These are phyloP conservation scores for Gautieria morchelliformis DNA, from an alignment of 768 basidiomycete genomes.

Conservation along the genomic window DNA sequence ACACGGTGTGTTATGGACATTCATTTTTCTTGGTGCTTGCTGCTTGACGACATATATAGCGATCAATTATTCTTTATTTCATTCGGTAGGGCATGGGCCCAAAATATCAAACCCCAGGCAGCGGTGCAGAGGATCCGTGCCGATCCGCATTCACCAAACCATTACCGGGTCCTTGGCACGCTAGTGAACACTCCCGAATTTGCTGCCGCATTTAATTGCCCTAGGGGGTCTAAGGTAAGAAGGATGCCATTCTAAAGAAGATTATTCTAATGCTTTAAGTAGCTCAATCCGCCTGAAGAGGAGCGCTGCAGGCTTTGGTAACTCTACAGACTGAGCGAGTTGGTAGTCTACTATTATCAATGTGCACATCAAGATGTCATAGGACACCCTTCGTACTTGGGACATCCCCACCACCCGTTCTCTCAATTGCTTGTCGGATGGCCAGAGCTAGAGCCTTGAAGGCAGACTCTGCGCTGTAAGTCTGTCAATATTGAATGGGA, in stretches of 20 bases:
- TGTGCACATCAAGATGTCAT: conserved; percentile 17
- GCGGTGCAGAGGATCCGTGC: conserved; percentile 73
- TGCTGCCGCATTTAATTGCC: conserved; percentile 78
- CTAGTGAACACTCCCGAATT: conserved; percentile 83
- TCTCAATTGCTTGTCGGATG: conserved; percentile 87
- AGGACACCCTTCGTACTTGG: conserved; percentile 97
- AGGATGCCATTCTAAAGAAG: not conserved
- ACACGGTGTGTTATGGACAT: conserved; percentile 40
- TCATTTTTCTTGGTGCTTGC: not conserved
- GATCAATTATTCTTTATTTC: conserved; percentile 95
- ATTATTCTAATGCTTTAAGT: not conserved
- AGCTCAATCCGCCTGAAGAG: conserved; percentile 80
- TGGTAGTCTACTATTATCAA: not conserved
- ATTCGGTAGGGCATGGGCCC: conserved; percentile 82
- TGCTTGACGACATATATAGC: not conserved
- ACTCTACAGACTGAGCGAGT: not conserved
- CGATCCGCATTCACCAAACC: conserved; percentile 80
- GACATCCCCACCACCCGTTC: conserved; percentile 81
- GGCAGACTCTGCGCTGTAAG: conserved; percentile 80
- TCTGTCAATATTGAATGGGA: not conserved
- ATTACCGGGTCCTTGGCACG: conserved; percentile 79
- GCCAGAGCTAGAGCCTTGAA: conserved; percentile 97
- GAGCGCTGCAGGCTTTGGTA: conserved; percentile 77
- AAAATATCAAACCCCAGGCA: conserved; percentile 67
- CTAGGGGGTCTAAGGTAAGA: conserved; percentile 60